Evolutionary conservation across 257 asterid species (phyloP).

Genomic region (Lycium ferocissimum): DNA sequence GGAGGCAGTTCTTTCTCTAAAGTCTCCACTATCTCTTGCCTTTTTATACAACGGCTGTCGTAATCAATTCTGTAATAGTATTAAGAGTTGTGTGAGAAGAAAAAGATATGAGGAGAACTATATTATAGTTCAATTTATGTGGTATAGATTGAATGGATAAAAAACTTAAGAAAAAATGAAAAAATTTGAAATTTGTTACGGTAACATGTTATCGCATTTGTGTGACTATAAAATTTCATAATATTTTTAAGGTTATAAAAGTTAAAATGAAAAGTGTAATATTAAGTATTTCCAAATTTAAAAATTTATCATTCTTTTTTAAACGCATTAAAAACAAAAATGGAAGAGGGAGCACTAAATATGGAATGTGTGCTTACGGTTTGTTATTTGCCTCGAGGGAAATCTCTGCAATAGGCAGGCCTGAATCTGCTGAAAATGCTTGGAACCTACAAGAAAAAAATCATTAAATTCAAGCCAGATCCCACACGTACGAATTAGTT

Average conservation of each 20-base stretch:
- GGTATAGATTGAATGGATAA: background rate
- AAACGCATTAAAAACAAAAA: background rate
- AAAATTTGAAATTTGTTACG: background rate
- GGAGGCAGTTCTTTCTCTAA: constrained; percentile 47
- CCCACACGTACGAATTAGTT: background rate
- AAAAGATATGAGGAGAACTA: background rate
- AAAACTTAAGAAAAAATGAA: no score
- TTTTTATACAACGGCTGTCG: constrained; percentile 52
- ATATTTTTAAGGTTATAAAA: background rate
- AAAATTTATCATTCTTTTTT: background rate
- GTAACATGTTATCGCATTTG: background rate
- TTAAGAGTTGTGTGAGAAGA: background rate
- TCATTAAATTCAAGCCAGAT: background rate
- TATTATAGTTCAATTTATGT: background rate
- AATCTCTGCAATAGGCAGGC: constrained; percentile 47
- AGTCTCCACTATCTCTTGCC: constrained; percentile 48
- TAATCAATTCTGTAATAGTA: constrained; percentile 45
- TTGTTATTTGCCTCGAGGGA: constrained; percentile 42
- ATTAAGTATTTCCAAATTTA: no score
- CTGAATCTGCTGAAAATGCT: constrained; percentile 43
- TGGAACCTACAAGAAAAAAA: constrained; percentile 38
- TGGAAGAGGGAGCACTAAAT: background rate
- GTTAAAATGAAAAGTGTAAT: background rate
- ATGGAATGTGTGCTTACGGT: background rate
- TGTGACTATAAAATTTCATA: background rate